A percentile compares a stretch with the other conserved stretches of the same genome.
These are phyloP conservation scores for Balamuthia mandrillaris DNA, from an alignment of 208 protist genomes.

Conservation along the genomic window DNA sequence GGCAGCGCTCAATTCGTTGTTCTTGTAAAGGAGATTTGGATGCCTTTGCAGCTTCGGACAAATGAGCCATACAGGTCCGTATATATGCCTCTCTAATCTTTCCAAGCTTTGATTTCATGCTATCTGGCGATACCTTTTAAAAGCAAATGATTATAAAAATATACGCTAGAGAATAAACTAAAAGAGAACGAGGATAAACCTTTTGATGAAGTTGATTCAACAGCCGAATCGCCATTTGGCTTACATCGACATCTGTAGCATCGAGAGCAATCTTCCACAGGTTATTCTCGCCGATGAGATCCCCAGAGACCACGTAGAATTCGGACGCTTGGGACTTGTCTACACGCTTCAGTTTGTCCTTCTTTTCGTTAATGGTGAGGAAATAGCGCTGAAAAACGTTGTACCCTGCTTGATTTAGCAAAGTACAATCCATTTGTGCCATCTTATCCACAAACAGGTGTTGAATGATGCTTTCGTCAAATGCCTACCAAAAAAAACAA, in stretches of 20 bases:
- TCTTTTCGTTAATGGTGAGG: constrained; percentile 53
- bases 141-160: neutral
- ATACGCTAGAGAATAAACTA: no score
- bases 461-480: constrained; percentile 43
- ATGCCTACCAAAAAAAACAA: constrained; percentile 8
- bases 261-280: constrained; percentile 52
- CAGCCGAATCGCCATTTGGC: constrained; percentile 39
- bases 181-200: no score
- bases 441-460: constrained; percentile 64
- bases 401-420: constrained; percentile 38
- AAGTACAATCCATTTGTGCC: constrained; percentile 40
- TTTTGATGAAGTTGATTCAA: constrained; percentile 46
- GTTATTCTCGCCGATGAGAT: constrained; percentile 33
- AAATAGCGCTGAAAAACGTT: constrained; percentile 55
- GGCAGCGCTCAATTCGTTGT: constrained; percentile 34
- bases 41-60: neutral
- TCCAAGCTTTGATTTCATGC: constrained; percentile 36
- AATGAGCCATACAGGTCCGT: constrained; percentile 5
- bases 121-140: neutral
- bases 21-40: neutral
- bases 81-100: constrained; percentile 16
- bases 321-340: constrained; percentile 14
- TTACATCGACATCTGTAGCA: constrained; percentile 28
- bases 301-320: constrained; percentile 7
- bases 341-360: constrained; percentile 18